Conservation (phyloP, 495 filamentous ascomycete genomes). For the Glutinoglossum americanum region DNA sequence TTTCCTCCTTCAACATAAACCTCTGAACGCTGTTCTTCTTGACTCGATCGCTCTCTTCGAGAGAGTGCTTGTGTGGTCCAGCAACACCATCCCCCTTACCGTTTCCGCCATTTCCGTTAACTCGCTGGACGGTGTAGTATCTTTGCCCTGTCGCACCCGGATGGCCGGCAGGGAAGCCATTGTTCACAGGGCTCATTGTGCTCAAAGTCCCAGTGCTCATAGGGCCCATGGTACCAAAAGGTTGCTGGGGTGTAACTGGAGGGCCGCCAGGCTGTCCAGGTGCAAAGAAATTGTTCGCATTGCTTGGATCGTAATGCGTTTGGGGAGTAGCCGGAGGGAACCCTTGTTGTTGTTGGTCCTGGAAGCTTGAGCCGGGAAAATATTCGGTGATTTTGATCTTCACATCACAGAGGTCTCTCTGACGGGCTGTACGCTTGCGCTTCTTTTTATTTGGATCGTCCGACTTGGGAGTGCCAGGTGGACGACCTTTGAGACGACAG, state of each 20-base stretch:
- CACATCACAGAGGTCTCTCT: constrained; percentile 68
- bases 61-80: constrained; percentile 48
- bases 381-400: constrained; percentile 88
- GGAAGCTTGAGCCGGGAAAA: constrained; percentile 31
- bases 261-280: constrained; percentile 12
- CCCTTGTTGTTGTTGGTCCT: constrained; percentile 1
- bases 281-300: constrained; percentile 16
- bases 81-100: constrained; percentile 46
- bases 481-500: constrained; percentile 69
- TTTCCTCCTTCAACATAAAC: constrained; percentile 40
- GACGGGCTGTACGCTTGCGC: constrained; percentile 54
- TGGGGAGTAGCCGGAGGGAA: constrained; percentile 10
- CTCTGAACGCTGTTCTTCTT: constrained; percentile 70
- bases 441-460: constrained; percentile 79
- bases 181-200: not conserved
- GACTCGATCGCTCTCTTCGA: constrained; percentile 62
- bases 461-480: constrained; percentile 66
- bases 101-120: constrained; percentile 57
- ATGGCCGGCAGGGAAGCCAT: constrained; percentile 11
- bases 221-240: constrained; percentile 24
- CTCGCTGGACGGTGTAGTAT: constrained; percentile 53
- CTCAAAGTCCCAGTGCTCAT: constrained; percentile 4
- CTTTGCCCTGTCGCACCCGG: constrained; percentile 27
- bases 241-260: constrained; percentile 12
- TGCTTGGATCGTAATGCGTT: constrained; percentile 7